Evolutionary conservation across 306 rosid species (phyloP).

Genomic region (Vigna unguiculata): DNA sequence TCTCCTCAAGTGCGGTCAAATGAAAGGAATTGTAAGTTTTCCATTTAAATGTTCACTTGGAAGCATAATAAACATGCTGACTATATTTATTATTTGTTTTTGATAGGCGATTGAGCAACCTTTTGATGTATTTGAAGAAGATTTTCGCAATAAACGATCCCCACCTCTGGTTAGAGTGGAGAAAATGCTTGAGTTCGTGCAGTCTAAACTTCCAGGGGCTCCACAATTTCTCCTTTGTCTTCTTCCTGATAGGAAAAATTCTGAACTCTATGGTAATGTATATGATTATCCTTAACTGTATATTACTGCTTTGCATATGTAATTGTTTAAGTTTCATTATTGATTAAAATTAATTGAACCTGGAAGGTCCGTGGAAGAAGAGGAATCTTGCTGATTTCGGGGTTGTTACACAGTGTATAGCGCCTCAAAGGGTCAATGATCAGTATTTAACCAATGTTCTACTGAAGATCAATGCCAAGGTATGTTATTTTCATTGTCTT

Average conservation of each 20-base stretch:
- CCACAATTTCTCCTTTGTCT: conserved; percentile 83
- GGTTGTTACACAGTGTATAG: conserved; percentile 84
- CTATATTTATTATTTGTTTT: neutral
- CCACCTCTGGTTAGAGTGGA: conserved; percentile 87
- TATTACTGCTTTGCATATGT: neutral
- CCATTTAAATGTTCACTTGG: neutral
- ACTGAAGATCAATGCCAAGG: conserved; percentile 93
- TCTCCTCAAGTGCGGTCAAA: conserved; percentile 68
- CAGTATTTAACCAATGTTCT: conserved; percentile 90
- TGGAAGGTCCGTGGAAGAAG: conserved; percentile 89
- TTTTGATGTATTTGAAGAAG: conserved; percentile 69
- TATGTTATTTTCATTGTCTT: conserved; percentile 3
- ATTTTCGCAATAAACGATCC: conserved; percentile 65
- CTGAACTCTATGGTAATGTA: conserved; percentile 82
- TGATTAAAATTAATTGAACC: conserved; percentile 1
- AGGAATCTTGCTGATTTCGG: conserved; percentile 82
- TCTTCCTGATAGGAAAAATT: conserved; percentile 91
- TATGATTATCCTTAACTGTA: neutral
- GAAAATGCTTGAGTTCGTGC: conserved; percentile 73
- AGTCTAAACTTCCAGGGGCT: conserved; percentile 72
- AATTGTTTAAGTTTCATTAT: neutral
- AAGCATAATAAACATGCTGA: neutral
- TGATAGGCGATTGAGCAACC: conserved; percentile 65
- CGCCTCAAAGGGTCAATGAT: conserved; percentile 80
- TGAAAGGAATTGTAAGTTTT: conserved; percentile 88